These are phyloP conservation scores for Physcomitrellopsis africana DNA, from an alignment of 225 moss, liverwort and hornwort genomes.

Conservation along the genomic window DNA sequence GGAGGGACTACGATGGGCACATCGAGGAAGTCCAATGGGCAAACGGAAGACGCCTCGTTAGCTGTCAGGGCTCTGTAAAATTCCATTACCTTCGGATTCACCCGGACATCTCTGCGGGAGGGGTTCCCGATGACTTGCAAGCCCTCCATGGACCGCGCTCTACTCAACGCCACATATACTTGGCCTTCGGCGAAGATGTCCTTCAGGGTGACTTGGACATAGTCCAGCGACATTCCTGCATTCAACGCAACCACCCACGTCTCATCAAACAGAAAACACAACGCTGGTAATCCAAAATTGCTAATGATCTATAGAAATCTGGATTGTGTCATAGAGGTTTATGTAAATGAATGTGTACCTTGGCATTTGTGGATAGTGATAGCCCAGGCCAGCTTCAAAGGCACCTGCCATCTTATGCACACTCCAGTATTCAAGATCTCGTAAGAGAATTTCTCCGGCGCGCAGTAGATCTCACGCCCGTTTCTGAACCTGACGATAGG, in stretches of 20 bases:
- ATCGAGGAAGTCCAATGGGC: conserved; percentile 30
- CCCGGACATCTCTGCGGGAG: conserved; percentile 53
- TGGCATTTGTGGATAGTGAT: conserved; percentile 92
- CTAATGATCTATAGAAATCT: too few species aligned
- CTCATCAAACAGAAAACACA: conserved; percentile 15
- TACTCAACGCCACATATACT: conserved; percentile 87
- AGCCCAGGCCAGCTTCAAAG: conserved; percentile 92
- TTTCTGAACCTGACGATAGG: conserved; percentile 76
- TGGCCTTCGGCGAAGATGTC: conserved; percentile 78
- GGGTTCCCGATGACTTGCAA: conserved; percentile 64
- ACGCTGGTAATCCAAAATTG: background rate
- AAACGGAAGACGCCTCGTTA: conserved; percentile 16
- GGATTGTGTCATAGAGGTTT: too few species aligned
- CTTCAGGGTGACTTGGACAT: conserved; percentile 63
- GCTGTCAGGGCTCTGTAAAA: conserved; percentile 50
- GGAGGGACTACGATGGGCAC: conserved; percentile 24
- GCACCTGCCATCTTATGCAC: conserved; percentile 77
- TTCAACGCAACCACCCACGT: conserved; percentile 10
- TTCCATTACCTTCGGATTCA: conserved; percentile 42
- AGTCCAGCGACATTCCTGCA: conserved; percentile 89
- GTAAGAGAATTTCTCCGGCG: conserved; percentile 66
- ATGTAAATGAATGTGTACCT: conserved; percentile 40
- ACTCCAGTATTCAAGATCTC: conserved; percentile 69
- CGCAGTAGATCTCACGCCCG: conserved; percentile 50
- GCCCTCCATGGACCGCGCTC: conserved; percentile 79